Conservation (phyloP, 768 basidiomycete species). For the Termitomyces sp. region DNA sequence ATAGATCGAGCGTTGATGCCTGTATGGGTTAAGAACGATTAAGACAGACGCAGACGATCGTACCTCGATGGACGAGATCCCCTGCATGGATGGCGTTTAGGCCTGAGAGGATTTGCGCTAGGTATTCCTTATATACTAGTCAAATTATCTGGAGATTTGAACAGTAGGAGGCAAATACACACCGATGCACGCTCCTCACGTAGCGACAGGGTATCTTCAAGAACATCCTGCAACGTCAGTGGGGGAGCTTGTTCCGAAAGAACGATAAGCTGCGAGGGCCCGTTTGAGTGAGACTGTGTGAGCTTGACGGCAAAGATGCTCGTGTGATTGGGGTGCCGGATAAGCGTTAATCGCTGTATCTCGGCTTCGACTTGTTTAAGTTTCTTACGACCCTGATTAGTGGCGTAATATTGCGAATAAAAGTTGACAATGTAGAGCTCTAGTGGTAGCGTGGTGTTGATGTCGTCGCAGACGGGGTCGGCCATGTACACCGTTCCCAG, state of each 20-base stretch:
- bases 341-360: constrained; percentile 49
- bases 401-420: constrained; percentile 61
- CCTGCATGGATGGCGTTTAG: constrained; percentile 61
- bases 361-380: constrained; percentile 62
- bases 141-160: not conserved
- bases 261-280: constrained; percentile 52
- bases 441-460: constrained; percentile 48
- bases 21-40: constrained; percentile 16
- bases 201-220: constrained; percentile 75
- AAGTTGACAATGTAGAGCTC: constrained; percentile 69
- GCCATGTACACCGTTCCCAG: constrained; percentile 68
- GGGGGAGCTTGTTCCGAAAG: constrained; percentile 69
- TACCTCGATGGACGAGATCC: constrained; percentile 70
- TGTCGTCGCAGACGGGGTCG: constrained; percentile 69
- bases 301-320: constrained; percentile 65
- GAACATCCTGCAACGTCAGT: constrained; percentile 62
- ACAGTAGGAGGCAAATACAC: constrained; percentile 16
- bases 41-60: not conserved
- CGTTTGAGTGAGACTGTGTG: constrained; percentile 41
- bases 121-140: constrained; percentile 53
- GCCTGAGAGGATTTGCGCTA: constrained; percentile 66
- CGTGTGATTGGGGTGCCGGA: constrained; percentile 65
- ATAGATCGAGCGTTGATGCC: constrained; percentile 58
- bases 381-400: constrained; percentile 68
- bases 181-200: constrained; percentile 68